These are phyloP conservation scores for Cordyceps cateniannulata DNA, from an alignment of 2,329 filamentous ascomycete genomes.

Conservation along the genomic window DNA sequence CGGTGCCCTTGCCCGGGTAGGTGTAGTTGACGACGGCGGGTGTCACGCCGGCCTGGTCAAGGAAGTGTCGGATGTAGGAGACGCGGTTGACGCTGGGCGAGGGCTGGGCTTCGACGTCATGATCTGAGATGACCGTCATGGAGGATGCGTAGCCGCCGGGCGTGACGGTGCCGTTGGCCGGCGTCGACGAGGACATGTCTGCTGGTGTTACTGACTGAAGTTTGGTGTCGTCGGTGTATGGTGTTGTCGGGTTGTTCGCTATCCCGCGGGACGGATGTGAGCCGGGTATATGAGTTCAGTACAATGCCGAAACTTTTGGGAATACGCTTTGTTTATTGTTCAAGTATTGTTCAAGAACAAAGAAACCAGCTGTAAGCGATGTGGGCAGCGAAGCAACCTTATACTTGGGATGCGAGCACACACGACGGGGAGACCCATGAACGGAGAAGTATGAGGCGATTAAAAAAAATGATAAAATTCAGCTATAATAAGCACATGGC, in stretches of 20 bases:
- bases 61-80: conserved; percentile 46
- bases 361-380: background rate
- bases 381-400: background rate
- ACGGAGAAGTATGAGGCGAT: background rate
- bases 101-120: conserved; percentile 37
- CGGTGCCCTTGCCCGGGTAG: conserved; percentile 57
- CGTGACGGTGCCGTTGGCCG: background rate
- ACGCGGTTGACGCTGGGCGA: conserved; percentile 25
- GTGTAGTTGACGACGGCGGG: conserved; percentile 47
- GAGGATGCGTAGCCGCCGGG: conserved; percentile 17
- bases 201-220: background rate
- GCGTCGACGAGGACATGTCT: background rate
- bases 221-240: background rate
- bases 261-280: background rate
- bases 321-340: background rate
- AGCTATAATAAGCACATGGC: background rate
- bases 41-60: conserved; percentile 52
- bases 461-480: background rate
- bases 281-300: background rate
- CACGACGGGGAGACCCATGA: background rate
- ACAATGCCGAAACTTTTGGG: too few species aligned
- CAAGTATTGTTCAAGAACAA: background rate
- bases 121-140: conserved; percentile 27
- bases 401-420: background rate
- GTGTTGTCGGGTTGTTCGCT: background rate